Percentiles rank a stretch among this genome's conserved stretches.
Conservation (phyloP, 2,329 filamentous ascomycete species). For the Calonectria henricotiae region DNA sequence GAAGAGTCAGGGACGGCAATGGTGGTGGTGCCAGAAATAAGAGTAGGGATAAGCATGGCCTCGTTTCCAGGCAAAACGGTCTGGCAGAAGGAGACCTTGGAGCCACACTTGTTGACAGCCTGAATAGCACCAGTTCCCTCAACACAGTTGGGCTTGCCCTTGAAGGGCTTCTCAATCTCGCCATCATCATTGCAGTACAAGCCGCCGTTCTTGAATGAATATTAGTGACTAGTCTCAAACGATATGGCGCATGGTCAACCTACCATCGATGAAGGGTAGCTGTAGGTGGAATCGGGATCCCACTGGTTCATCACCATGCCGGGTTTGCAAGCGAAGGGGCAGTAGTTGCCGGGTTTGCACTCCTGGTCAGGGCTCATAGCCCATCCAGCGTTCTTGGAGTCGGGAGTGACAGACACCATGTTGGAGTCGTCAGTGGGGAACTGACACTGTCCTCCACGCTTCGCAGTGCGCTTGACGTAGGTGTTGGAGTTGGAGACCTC, state of each 20-base stretch:
- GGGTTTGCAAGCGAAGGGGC: constrained; percentile 83
- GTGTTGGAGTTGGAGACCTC: constrained; percentile 42
- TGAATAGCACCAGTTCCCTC: constrained; percentile 77
- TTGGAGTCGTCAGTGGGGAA: constrained; percentile 77
- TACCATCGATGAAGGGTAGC: constrained; percentile 82
- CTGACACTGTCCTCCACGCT: constrained; percentile 72
- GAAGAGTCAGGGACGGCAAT: constrained; percentile 79
- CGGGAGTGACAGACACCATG: constrained; percentile 78
- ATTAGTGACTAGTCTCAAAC: constrained; percentile 35
- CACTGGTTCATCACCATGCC: constrained; percentile 86
- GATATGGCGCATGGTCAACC: constrained; percentile 48
- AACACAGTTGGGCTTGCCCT: constrained; percentile 78
- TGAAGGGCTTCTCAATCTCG: constrained; percentile 79
- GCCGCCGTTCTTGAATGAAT: constrained; percentile 75
- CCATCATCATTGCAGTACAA: constrained; percentile 80
- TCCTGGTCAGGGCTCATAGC: constrained; percentile 84
- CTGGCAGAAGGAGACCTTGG: constrained; percentile 81
- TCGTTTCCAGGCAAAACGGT: constrained; percentile 86
- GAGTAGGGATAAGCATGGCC: constrained; percentile 87
- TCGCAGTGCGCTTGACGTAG: constrained; percentile 60
- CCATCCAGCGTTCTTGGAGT: constrained; percentile 79
- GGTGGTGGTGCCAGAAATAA: constrained; percentile 70
- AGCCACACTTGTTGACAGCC: constrained; percentile 77
- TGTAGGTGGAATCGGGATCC: constrained; percentile 80
- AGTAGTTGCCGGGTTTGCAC: constrained; percentile 79